A percentile compares a stretch with the other conserved stretches of the same genome.
Evolutionary conservation across 176 grass and related monocot species (phyloP).

Genomic region (Tillandsia fasciculata): DNA sequence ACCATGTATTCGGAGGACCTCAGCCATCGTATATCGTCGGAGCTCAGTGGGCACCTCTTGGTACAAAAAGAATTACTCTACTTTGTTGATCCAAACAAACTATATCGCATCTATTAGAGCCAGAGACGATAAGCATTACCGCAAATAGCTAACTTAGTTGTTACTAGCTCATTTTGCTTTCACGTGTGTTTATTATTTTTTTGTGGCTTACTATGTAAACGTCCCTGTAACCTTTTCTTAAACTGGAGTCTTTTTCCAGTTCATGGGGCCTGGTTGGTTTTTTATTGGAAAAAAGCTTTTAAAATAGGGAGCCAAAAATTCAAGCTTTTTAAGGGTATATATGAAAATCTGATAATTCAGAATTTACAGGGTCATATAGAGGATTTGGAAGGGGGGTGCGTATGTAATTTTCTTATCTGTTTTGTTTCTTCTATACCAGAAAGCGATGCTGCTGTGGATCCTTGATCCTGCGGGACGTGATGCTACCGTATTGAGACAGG

Average conservation of each 20-base stretch:
- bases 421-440: slow-evolving; percentile 39
- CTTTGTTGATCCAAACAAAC: neutral
- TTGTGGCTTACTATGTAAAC: neutral
- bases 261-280: neutral
- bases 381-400: neutral
- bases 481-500: slow-evolving; percentile 66
- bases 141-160: neutral
- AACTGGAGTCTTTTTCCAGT: too few relatives aligned
- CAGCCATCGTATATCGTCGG: slow-evolving; percentile 50
- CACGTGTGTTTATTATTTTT: neutral
- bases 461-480: slow-evolving; percentile 94
- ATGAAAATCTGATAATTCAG: too few relatives aligned
- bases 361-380: too few relatives aligned
- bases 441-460: slow-evolving; percentile 85
- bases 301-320: too few relatives aligned
- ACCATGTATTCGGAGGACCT: slow-evolving; percentile 92
- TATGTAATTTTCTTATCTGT: slow-evolving; percentile 14
- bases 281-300: neutral
- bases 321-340: too few relatives aligned
- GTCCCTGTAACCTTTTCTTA: too few relatives aligned
- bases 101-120: neutral
- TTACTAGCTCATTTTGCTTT: neutral
- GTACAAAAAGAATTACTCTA: slow-evolving; percentile 23
- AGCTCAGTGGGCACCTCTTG: slow-evolving; percentile 75
- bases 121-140: neutral